Conservation (phyloP, 2,329 filamentous ascomycete genomes). For the Magnaporthales sp. region DNA sequence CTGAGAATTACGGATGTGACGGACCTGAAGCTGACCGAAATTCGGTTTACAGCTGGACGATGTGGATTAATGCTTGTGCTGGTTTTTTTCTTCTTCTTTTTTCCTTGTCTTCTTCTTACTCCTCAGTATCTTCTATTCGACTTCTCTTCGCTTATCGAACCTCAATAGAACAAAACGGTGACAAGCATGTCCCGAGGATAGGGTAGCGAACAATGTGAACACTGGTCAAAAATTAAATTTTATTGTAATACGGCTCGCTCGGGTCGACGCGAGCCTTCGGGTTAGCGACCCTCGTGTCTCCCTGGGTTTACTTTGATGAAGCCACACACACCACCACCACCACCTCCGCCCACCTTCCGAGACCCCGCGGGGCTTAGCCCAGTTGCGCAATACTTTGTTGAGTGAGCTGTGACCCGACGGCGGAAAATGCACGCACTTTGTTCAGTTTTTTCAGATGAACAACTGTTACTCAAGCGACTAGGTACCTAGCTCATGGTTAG, state of each 20-base stretch:
- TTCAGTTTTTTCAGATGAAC: background rate
- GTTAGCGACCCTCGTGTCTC: background rate
- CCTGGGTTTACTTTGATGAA: background rate
- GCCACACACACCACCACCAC: background rate
- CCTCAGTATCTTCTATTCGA: background rate
- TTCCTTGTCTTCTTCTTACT: constrained; percentile 5
- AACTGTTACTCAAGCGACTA: background rate
- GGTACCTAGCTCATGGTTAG: background rate
- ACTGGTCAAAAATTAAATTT: background rate
- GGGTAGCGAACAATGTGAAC: background rate
- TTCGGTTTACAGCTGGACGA: background rate
- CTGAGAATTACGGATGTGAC: background rate
- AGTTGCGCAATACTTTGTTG: background rate
- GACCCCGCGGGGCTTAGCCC: background rate
- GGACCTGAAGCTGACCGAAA: background rate
- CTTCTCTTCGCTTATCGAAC: background rate
- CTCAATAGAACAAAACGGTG: background rate
- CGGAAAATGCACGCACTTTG: background rate
- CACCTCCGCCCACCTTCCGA: background rate
- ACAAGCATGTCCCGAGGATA: background rate
- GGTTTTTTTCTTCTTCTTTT: background rate
- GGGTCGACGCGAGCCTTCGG: background rate
- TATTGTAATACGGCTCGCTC: background rate
- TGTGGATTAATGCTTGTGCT: background rate
- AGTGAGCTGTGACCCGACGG: background rate